Evolutionary conservation across 1,284 basidiomycete genomes (phyloP).

Genomic region (Apiotrichum gamsii): DNA sequence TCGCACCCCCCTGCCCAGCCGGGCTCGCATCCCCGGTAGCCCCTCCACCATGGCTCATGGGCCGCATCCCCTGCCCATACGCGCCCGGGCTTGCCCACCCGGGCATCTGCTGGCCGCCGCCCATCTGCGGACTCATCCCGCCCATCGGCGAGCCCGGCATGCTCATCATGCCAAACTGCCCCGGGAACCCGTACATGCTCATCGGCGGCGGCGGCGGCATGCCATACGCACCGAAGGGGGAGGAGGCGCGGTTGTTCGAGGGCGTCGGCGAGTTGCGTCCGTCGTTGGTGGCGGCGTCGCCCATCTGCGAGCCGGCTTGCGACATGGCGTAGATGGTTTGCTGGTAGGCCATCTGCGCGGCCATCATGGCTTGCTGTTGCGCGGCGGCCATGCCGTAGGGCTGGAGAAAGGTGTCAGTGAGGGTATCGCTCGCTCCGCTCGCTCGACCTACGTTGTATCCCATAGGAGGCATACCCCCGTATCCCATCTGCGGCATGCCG

Average conservation of each 20-base stretch:
- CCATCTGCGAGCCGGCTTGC: slow-evolving; percentile 64
- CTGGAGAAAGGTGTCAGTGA: slow-evolving; percentile 4
- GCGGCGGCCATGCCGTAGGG: slow-evolving; percentile 40
- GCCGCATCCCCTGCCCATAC: too few species aligned
- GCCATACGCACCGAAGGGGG: slow-evolving; percentile 4
- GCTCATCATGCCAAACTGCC: background rate
- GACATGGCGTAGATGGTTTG: slow-evolving; percentile 81
- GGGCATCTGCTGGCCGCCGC: too few species aligned
- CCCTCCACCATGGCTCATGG: too few species aligned
- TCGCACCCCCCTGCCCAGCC: too few species aligned
- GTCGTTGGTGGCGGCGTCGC: slow-evolving; percentile 40
- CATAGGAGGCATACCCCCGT: slow-evolving; percentile 16
- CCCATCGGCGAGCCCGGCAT: background rate
- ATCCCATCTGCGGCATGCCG: slow-evolving; percentile 32
- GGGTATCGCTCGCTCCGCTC: too few species aligned
- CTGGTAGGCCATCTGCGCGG: slow-evolving; percentile 78
- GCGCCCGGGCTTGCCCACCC: too few species aligned
- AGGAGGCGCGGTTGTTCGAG: slow-evolving; percentile 13
- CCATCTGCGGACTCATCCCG: background rate
- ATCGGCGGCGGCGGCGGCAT: slow-evolving; percentile 8
- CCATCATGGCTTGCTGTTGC: slow-evolving; percentile 72
- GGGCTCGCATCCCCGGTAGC: too few species aligned
- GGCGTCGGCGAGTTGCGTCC: slow-evolving; percentile 14
- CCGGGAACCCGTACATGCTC: slow-evolving; percentile 16
- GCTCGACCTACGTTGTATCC: slow-evolving; percentile 42